Percentiles rank a stretch among this genome's conserved stretches.
phyloP scores from a whole-genome alignment of 768 basidiomycete species.

The Auriscalpium orientale region DNA sequence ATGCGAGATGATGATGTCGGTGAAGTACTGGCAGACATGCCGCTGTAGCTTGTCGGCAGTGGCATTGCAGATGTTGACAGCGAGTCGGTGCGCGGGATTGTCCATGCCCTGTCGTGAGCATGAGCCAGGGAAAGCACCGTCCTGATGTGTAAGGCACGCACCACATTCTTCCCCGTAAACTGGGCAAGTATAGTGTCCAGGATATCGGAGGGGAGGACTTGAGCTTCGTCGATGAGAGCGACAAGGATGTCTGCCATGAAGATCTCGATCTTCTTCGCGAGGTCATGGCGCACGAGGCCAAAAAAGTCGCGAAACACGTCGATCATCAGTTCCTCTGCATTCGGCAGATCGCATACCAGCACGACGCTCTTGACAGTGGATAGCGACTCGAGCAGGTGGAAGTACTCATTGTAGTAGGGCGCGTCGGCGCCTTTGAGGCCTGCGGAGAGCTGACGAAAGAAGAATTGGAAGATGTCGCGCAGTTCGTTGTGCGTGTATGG shows the following conservation, averaged over 20 bases:
- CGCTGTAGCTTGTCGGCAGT: conserved; percentile 84
- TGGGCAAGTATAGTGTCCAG: conserved; percentile 79
- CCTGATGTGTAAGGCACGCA: conserved; percentile 27
- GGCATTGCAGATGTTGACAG: conserved; percentile 76
- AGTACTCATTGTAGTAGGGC: conserved; percentile 88
- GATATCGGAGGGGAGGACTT: conserved; percentile 67
- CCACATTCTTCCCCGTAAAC: conserved; percentile 73
- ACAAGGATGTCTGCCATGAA: conserved; percentile 87
- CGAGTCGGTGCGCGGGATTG: conserved; percentile 73
- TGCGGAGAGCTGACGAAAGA: conserved; percentile 75
- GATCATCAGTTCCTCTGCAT: conserved; percentile 74
- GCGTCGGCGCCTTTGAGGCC: conserved; percentile 72
- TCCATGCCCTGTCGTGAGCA: conserved; percentile 46
- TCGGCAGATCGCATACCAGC: conserved; percentile 85
- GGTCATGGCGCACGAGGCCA: conserved; percentile 62
- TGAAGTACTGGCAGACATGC: conserved; percentile 87
- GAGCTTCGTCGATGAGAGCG: conserved; percentile 82
- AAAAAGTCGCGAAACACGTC: conserved; percentile 85
- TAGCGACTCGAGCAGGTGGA: conserved; percentile 87
- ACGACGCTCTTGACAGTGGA: conserved; percentile 94
- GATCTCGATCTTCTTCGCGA: conserved; percentile 76
- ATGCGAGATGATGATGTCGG: conserved; percentile 70
- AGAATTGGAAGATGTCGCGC: conserved; percentile 95
- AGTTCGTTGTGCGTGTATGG: conserved; percentile 88
- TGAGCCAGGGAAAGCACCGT: neutral